Conservation (phyloP, 768 basidiomycete species). For the Mycena rebaudengoi region DNA sequence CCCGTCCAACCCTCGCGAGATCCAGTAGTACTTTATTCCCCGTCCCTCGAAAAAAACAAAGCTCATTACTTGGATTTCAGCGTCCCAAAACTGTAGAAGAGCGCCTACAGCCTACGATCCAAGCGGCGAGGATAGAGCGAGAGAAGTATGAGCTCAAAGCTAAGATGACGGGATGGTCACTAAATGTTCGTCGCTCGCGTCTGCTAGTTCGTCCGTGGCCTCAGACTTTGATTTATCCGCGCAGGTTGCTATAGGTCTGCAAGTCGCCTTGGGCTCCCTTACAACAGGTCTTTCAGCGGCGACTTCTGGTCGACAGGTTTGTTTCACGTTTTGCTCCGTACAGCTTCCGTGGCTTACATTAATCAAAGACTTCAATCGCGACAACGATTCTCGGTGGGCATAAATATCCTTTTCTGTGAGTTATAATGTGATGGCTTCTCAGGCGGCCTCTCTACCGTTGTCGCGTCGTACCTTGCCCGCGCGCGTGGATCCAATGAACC, state of each 20-base stretch:
- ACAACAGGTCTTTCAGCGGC: constrained; percentile 71
- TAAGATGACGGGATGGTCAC: constrained; percentile 23
- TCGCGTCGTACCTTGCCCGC: constrained; percentile 78
- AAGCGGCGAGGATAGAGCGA: constrained; percentile 54
- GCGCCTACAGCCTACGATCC: constrained; percentile 63
- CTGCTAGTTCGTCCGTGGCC: constrained; percentile 14
- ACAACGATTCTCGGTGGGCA: constrained; percentile 49
- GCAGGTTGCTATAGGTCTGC: constrained; percentile 65
- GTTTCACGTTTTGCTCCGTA: constrained; percentile 14
- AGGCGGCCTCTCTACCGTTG: constrained; percentile 74
- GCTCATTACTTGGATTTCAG: constrained; percentile 16
- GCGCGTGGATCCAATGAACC: constrained; percentile 77
- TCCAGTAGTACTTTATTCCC: background rate
- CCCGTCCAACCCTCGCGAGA: background rate
- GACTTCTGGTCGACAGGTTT: constrained; percentile 49
- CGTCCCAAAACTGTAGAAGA: constrained; percentile 54
- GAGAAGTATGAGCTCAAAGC: constrained; percentile 57
- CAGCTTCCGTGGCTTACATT: background rate
- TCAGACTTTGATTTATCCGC: constrained; percentile 51
- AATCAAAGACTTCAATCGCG: constrained; percentile 44
- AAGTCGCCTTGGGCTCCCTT: constrained; percentile 70
- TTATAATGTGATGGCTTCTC: too few species aligned
- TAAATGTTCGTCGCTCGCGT: constrained; percentile 1
- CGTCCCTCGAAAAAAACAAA: background rate
- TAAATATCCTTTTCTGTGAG: background rate